phyloP scores from a whole-genome alignment of 2,329 filamentous ascomycete genomes.

The Escovopsis sp. region DNA sequence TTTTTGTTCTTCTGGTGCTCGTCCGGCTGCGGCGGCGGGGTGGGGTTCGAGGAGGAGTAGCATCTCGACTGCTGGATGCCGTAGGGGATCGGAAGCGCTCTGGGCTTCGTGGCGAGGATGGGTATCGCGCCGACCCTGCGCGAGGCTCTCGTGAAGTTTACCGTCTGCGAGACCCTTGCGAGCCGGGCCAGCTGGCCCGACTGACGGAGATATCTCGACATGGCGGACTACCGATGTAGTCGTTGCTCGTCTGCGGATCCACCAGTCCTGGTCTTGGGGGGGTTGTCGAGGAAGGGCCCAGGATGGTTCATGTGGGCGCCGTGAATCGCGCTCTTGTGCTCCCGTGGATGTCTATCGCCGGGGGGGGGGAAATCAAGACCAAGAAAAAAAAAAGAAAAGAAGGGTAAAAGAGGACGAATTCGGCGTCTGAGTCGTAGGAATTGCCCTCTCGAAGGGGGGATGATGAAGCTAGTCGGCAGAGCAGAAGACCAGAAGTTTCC shows the following conservation, averaged over 20 bases:
- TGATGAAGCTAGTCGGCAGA: slow-evolving; percentile 1
- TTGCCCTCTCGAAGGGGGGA: background rate
- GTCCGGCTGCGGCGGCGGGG: slow-evolving; percentile 21
- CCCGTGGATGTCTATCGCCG: background rate
- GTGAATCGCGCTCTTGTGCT: slow-evolving; percentile 9
- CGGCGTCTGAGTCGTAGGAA: too few species aligned
- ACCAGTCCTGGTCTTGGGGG: slow-evolving; percentile 15
- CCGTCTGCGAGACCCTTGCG: slow-evolving; percentile 40
- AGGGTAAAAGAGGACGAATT: too few species aligned
- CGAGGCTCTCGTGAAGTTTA: slow-evolving; percentile 32
- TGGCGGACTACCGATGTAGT: slow-evolving; percentile 21
- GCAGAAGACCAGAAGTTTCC: slow-evolving; percentile 3
- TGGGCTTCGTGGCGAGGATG: slow-evolving; percentile 18
- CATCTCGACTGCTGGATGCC: slow-evolving; percentile 17
- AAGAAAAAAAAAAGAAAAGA: too few species aligned
- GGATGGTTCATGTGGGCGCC: slow-evolving; percentile 19
- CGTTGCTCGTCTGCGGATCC: slow-evolving; percentile 19
- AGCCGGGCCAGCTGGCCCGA: slow-evolving; percentile 51
- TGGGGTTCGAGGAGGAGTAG: slow-evolving; percentile 23
- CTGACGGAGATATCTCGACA: slow-evolving; percentile 54
- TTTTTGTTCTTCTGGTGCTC: slow-evolving; percentile 14
- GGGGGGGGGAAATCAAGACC: too few species aligned
- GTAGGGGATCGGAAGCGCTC: slow-evolving; percentile 21
- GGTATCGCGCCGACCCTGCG: slow-evolving; percentile 17
- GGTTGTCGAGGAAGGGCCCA: slow-evolving; percentile 9